Base-by-base conservation (phyloP, 495 filamentous ascomycete species). In the Penicillium coprophilum region DNA sequence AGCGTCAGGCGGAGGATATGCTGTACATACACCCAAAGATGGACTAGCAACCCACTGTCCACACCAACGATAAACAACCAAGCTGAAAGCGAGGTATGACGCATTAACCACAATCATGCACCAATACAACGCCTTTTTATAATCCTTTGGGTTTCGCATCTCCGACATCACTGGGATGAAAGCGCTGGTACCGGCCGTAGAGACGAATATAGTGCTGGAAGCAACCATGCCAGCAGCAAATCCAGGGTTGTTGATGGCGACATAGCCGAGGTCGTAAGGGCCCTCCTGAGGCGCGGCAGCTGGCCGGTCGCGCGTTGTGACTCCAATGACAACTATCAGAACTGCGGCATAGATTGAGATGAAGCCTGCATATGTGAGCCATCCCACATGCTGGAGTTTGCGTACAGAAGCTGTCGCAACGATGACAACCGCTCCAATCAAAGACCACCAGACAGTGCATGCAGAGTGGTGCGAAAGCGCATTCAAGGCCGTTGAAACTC, bases 161-260 rank as follows among this genome's bases (percentile, higher is more conserved):
- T 92, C 89, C 49, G 85, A 80, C 63, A 88, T 87, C 63, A 92
- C 87, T 40, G 77, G 80, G 68, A 91, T 82, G 66, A 89, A 86
- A 60, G 87, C 80, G 62, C 85, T 72, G 68, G 87, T 79, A 55
- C 85, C 73, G 71, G 87, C 77, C 45, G 60, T 61, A n/a, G 73
- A 64, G 20, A 73, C 64, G 60, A 75, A 74, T 19, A 78, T 75
- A 8, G 68, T 75, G 12, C 64, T 51, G 0, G 69, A 65, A 3
- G 72, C 71, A 4, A 70, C 67, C 58, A 77, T 77, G 5, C 69
- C 76, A 6, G 59, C 64, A 6, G 62, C 67, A 46, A 74, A 74
- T 39, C 56, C 61, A 2, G 70, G 70, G 27, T 66, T 56, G 12
- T 55, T 61, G 51, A 72, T 60, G 7, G 53, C 57, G 4, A 55